A percentile compares a stretch with the other conserved stretches of the same genome.
Evolutionary conservation across 805 yeast species (phyloP).

Genomic region (Metschnikowia lochheadii): DNA sequence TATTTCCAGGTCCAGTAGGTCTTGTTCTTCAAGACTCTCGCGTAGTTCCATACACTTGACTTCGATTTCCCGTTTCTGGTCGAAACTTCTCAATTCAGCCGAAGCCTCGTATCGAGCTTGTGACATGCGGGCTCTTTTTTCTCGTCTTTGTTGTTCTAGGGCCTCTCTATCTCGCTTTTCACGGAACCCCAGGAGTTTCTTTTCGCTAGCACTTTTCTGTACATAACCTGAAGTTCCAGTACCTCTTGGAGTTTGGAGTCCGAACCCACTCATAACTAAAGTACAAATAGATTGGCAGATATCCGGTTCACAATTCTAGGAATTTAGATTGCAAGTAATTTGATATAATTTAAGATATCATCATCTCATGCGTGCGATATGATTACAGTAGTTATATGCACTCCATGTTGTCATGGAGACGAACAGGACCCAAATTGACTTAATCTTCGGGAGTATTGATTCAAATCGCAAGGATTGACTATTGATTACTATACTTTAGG

Average conservation of each 20-base stretch:
- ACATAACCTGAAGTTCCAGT: conserved; percentile 62
- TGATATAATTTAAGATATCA: not conserved
- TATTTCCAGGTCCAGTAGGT: conserved; percentile 31
- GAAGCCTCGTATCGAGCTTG: conserved; percentile 13
- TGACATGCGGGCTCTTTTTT: conserved; percentile 10
- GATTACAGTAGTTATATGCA: not conserved
- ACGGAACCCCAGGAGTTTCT: conserved; percentile 25
- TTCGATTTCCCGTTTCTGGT: conserved; percentile 37
- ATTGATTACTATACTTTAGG: not conserved
- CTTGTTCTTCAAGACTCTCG: conserved; percentile 49
- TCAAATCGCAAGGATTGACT: not conserved
- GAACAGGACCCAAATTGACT: not conserved
- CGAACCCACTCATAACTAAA: conserved; percentile 40
- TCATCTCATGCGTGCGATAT: conserved; percentile 1
- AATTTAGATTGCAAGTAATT: not conserved
- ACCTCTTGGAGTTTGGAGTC: conserved; percentile 54
- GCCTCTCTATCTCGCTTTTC: conserved; percentile 21
- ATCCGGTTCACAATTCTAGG: too few relatives aligned
- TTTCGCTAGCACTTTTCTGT: conserved; percentile 40
- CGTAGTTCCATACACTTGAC: conserved; percentile 47
- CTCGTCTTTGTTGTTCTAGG: conserved; percentile 14
- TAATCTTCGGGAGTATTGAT: not conserved
- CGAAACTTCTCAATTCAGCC: conserved; percentile 31
- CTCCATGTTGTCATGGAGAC: not conserved
- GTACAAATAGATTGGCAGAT: not conserved